Evolutionary conservation across 495 filamentous ascomycete species (phyloP).

Genomic region (Aspergillus coremiiformis): DNA sequence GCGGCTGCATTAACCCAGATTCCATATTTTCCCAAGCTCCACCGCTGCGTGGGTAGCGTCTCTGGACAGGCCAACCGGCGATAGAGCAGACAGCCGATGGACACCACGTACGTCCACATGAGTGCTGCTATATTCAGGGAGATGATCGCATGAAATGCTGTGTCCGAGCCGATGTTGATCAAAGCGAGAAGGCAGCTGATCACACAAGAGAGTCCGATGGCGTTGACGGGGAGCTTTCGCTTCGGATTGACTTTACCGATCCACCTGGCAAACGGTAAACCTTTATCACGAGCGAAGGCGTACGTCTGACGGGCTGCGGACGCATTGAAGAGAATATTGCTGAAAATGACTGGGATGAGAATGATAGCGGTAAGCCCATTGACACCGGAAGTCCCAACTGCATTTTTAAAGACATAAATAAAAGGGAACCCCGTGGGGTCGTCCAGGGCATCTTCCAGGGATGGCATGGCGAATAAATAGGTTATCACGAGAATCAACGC

Average conservation of each 20-base stretch:
- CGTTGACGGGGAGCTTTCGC: constrained; percentile 27
- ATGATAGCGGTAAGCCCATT: constrained; percentile 16
- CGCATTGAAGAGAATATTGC: constrained; percentile 17
- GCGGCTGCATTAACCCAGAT: constrained; percentile 31
- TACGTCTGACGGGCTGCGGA: constrained; percentile 16
- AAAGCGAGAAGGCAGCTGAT: constrained; percentile 14
- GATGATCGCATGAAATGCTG: constrained; percentile 50
- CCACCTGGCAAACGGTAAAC: constrained; percentile 41
- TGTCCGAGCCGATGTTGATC: constrained; percentile 40
- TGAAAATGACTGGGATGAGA: constrained; percentile 20
- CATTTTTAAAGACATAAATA: constrained; percentile 26
- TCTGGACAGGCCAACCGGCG: constrained; percentile 27
- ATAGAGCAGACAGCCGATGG: constrained; percentile 30
- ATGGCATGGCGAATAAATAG: constrained; percentile 32
- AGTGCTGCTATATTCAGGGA: constrained; percentile 38
- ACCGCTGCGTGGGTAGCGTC: constrained; percentile 33
- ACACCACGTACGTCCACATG: constrained; percentile 32
- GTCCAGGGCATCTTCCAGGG: constrained; percentile 23
- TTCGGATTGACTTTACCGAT: constrained; percentile 19
- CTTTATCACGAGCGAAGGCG: constrained; percentile 14
- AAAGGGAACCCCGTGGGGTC: constrained; percentile 25
- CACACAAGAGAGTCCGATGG: constrained; percentile 15
- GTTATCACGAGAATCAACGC: constrained; percentile 30
- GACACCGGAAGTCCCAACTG: constrained; percentile 18
- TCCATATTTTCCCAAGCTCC: constrained; percentile 30